phyloP scores from a whole-genome alignment of 805 yeast genomes.

The Wickerhamomyces hampshirensis region DNA sequence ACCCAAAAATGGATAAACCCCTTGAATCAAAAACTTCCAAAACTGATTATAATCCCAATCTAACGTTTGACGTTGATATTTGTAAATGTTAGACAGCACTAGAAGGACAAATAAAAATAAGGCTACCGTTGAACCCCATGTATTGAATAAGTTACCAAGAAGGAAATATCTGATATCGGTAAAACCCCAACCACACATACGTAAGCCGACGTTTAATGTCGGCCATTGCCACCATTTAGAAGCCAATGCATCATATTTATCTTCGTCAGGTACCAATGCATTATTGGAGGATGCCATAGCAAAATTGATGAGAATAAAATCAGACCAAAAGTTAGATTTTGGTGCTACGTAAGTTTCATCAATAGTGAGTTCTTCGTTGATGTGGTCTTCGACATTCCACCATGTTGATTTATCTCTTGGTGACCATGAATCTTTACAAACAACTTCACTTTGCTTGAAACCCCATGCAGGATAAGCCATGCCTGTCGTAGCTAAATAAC shows the following conservation, averaged over 20 bases:
- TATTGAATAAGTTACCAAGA: slow-evolving; percentile 71
- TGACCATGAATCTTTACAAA: slow-evolving; percentile 53
- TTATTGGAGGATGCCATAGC: slow-evolving; percentile 87
- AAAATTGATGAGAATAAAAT: slow-evolving; percentile 66
- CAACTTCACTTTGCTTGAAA: slow-evolving; percentile 76
- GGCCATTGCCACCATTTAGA: slow-evolving; percentile 90
- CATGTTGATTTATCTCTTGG: slow-evolving; percentile 75
- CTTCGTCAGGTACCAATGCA: slow-evolving; percentile 74
- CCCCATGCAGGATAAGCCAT: slow-evolving; percentile 76
- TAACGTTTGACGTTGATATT: slow-evolving; percentile 70
- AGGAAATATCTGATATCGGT: slow-evolving; percentile 55
- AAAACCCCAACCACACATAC: slow-evolving; percentile 70
- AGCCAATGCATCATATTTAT: slow-evolving; percentile 65
- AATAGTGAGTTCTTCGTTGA: slow-evolving; percentile 51
- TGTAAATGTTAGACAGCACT: slow-evolving; percentile 33
- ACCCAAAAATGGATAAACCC: slow-evolving; percentile 80
- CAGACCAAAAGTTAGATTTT: slow-evolving; percentile 67
- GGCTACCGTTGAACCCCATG: slow-evolving; percentile 65
- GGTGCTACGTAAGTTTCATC: slow-evolving; percentile 52
- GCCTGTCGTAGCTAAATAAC: slow-evolving; percentile 77
- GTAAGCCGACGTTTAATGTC: slow-evolving; percentile 60
- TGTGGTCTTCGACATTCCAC: slow-evolving; percentile 81
- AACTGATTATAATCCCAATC: slow-evolving; percentile 38
- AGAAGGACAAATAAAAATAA: slow-evolving; percentile 43
- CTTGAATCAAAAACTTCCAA: slow-evolving; percentile 51